Conservation (phyloP, 148 eudicot genomes). For the Mesembryanthemum crystallinum region DNA sequence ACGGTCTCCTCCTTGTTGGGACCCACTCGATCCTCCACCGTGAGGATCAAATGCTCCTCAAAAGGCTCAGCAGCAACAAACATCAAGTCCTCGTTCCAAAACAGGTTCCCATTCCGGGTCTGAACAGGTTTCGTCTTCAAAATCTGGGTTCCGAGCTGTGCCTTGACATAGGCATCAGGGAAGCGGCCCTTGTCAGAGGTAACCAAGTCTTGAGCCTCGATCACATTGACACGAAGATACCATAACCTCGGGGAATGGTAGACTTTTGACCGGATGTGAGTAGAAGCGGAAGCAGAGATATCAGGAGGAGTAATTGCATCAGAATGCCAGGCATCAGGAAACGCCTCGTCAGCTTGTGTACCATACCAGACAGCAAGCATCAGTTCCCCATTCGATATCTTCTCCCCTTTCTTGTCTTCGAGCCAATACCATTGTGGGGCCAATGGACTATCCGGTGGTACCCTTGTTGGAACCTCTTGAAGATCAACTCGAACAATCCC, state of each 20-base stretch:
- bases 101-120: conserved; percentile 47
- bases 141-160: conserved; percentile 47
- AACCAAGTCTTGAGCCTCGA: conserved; percentile 71
- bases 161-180: conserved; percentile 67
- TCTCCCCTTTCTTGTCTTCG: conserved; percentile 60
- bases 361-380: conserved; percentile 93
- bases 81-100: conserved; percentile 88
- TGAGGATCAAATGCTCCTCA: conserved; percentile 63
- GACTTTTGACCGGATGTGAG: conserved; percentile 57
- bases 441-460: conserved; percentile 87
- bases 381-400: conserved; percentile 46
- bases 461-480: conserved; percentile 60
- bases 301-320: conserved; percentile 47
- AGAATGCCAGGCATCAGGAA: conserved; percentile 80
- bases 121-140: conserved; percentile 55
- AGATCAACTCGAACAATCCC: conserved; percentile 61
- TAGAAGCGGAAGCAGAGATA: conserved; percentile 29
- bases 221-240: conserved; percentile 71
- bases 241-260: conserved; percentile 72
- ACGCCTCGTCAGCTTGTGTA: conserved; percentile 92
- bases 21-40: conserved; percentile 70
- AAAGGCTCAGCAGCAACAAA: conserved; percentile 94
- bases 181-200: conserved; percentile 46
- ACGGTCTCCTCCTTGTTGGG: conserved; percentile 63
- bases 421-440: conserved; percentile 89